Percentiles rank a stretch among this genome's conserved stretches.
Evolutionary conservation across 164 flowering plant species (phyloP).

Genomic region (Saururus chinensis): DNA sequence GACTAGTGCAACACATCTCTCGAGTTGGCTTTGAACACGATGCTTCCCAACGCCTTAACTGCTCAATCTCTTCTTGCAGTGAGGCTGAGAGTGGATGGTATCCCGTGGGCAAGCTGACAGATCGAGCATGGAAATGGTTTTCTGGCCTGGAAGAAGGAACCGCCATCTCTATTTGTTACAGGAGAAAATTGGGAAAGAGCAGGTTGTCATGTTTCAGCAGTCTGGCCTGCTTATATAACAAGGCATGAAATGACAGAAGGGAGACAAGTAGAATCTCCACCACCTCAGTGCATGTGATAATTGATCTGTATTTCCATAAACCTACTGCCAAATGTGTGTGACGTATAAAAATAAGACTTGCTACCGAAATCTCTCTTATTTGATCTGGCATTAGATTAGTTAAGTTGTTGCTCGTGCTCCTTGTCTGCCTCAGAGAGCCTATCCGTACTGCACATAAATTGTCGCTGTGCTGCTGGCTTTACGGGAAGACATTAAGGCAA

Average conservation of each 20-base stretch:
- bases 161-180: not conserved
- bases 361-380: no score
- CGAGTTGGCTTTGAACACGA: not conserved
- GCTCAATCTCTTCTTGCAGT: slow-evolving; percentile 4
- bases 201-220: not conserved
- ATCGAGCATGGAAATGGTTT: slow-evolving; percentile 7
- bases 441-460: no score
- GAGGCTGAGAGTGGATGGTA: slow-evolving; percentile 2
- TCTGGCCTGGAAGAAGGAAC: slow-evolving; percentile 1
- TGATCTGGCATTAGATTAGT: no score
- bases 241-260: not conserved
- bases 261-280: not conserved
- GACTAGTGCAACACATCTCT: not conserved
- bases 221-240: not conserved
- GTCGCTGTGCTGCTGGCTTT: no score
- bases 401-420: no score
- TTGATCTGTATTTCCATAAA: no score
- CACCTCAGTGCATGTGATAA: not conserved
- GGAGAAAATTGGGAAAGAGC: not conserved
- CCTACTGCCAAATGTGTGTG: no score
- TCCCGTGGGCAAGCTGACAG: slow-evolving; percentile 6
- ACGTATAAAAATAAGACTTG: no score
- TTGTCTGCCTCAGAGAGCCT: no score
- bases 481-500: no score
- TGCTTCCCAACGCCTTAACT: not conserved